These are phyloP conservation scores for Aspergillus brasiliensis DNA, from an alignment of 2,329 filamentous ascomycete genomes.

Conservation along the genomic window DNA sequence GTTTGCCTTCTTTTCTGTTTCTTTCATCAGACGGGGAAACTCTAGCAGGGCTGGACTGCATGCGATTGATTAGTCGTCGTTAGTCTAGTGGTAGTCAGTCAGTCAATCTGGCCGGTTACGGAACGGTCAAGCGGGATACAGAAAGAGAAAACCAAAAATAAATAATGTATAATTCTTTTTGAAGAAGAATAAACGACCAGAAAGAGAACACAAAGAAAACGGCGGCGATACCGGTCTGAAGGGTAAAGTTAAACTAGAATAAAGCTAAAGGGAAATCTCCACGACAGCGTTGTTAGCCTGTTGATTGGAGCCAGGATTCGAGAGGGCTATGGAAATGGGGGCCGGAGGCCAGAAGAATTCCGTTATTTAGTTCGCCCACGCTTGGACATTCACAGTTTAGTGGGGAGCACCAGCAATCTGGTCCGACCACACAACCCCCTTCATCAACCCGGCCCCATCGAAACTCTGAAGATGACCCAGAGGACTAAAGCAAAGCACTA, in stretches of 20 bases:
- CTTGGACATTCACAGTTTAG: not conserved
- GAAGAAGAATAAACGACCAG: too few species aligned
- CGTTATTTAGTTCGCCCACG: not conserved
- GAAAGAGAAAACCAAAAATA: not conserved
- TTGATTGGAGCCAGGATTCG: not conserved
- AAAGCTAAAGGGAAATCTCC: slow-evolving; percentile 3
- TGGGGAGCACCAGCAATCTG: not conserved
- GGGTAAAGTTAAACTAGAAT: slow-evolving; percentile 3
- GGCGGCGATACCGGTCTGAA: not conserved
- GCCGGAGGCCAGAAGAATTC: not conserved
- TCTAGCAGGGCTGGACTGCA: not conserved
- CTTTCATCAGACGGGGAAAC: not conserved
- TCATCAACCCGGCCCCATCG: not conserved
- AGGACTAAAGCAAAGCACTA: too few species aligned
- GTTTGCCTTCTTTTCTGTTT: not conserved
- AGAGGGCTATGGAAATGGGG: not conserved
- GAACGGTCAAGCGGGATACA: too few species aligned
- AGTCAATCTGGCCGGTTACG: too few species aligned
- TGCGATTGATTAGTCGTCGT: not conserved
- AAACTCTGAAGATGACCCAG: not conserved
- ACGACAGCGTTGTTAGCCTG: not conserved
- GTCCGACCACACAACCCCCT: not conserved
- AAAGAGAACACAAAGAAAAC: not conserved
- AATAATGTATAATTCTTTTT: not conserved
- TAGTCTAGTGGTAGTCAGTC: too few species aligned